A percentile compares a stretch with the other conserved stretches of the same genome.
Evolutionary conservation across 2,329 filamentous ascomycete genomes (phyloP).

Genomic region (Triangularia setosa): DNA sequence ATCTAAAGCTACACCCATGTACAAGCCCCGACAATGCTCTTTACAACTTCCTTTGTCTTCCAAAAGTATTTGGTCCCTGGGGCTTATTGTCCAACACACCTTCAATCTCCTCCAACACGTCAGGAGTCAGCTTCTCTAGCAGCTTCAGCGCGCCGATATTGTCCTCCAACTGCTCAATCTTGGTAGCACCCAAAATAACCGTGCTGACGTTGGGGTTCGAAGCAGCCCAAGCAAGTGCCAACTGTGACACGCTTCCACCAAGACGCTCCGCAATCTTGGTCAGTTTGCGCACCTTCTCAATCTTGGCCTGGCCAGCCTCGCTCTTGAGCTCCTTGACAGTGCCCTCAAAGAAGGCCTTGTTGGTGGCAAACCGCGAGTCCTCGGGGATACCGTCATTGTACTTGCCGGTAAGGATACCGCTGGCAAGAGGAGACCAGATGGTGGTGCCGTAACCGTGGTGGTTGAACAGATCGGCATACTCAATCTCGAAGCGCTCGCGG

Average conservation of each 20-base stretch:
- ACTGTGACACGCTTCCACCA: conserved; percentile 49
- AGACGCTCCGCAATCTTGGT: conserved; percentile 61
- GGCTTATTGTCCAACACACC: conserved; percentile 31
- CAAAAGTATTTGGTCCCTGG: conserved; percentile 19
- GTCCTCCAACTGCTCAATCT: conserved; percentile 55
- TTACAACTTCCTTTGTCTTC: conserved; percentile 22
- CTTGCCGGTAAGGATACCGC: conserved; percentile 58
- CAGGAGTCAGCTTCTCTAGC: conserved; percentile 53
- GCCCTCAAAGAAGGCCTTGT: conserved; percentile 49
- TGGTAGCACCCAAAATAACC: conserved; percentile 58
- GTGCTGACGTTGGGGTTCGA: conserved; percentile 58
- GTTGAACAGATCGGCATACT: conserved; percentile 55
- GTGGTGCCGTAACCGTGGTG: conserved; percentile 55
- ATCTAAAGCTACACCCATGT: too few relatives aligned
- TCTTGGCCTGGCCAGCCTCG: conserved; percentile 45
- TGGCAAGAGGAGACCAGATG: conserved; percentile 51
- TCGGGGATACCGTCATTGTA: conserved; percentile 61
- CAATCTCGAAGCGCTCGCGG: conserved; percentile 57
- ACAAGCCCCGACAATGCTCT: too few relatives aligned
- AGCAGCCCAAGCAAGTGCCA: conserved; percentile 59
- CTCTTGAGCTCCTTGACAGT: conserved; percentile 48
- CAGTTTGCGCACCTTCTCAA: conserved; percentile 57
- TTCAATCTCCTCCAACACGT: conserved; percentile 58
- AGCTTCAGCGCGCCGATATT: conserved; percentile 51
- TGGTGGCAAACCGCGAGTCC: conserved; percentile 56